These are phyloP conservation scores for Schoenoplectus triqueter DNA, from an alignment of 202 grass and related monocot genomes.

Conservation along the genomic window DNA sequence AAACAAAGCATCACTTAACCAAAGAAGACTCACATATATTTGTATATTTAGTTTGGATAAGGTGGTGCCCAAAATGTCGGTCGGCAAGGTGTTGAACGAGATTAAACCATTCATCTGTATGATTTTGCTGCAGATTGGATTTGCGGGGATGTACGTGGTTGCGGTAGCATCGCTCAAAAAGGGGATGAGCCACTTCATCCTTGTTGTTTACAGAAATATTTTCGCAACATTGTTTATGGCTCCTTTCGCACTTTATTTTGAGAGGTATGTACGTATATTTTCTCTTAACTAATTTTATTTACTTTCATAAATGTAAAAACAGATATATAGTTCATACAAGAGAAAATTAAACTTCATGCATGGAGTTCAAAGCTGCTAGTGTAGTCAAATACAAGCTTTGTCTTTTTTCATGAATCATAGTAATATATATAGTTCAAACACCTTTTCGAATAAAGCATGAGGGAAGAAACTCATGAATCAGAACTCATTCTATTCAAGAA, in stretches of 20 bases:
- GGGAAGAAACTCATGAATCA: not conserved
- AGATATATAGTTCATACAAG: not conserved
- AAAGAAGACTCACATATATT: slow-evolving; percentile 29
- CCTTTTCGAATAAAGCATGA: not conserved
- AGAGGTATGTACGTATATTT: slow-evolving; percentile 47
- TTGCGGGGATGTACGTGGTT: slow-evolving; percentile 83
- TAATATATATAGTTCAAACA: not conserved
- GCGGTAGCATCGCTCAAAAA: slow-evolving; percentile 67
- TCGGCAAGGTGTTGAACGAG: slow-evolving; percentile 47
- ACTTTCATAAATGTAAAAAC: not conserved
- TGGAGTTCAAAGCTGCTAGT: not conserved
- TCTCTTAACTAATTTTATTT: not conserved
- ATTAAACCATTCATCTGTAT: slow-evolving; percentile 86
- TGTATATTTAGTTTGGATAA: slow-evolving; percentile 17
- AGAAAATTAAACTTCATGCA: slow-evolving; percentile 10
- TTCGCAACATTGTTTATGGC: slow-evolving; percentile 65
- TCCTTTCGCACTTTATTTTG: slow-evolving; percentile 82
- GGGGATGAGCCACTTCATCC: slow-evolving; percentile 87
- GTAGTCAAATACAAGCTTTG: not conserved
- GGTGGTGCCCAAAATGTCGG: slow-evolving; percentile 44
- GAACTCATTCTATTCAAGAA: not conserved
- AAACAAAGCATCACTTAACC: slow-evolving; percentile 14
- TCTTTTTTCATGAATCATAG: not conserved
- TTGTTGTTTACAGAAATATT: slow-evolving; percentile 84
- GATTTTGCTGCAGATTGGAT: slow-evolving; percentile 86